Conservation (phyloP, 2,329 filamentous ascomycete genomes). For the Alternaria ethzedia region DNA sequence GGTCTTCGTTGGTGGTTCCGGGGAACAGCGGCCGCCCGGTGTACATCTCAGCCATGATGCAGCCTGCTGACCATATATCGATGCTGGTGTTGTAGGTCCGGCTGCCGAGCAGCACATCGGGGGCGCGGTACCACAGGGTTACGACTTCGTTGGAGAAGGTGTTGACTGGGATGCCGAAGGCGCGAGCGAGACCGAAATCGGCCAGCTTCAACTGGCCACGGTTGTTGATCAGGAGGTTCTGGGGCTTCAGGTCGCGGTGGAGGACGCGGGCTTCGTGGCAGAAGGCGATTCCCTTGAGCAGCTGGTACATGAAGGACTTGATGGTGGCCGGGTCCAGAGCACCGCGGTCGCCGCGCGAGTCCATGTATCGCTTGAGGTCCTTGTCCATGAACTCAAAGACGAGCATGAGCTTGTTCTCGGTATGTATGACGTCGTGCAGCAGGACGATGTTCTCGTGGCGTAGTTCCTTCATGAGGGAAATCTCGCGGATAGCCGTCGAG, state of each 20-base stretch:
- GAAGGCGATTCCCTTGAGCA: slow-evolving; percentile 93
- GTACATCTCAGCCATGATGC: slow-evolving; percentile 99
- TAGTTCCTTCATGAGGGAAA: slow-evolving; percentile 98
- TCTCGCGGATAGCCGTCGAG: slow-evolving; percentile 96
- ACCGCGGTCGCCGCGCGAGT: slow-evolving; percentile 85
- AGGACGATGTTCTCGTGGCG: slow-evolving; percentile 99
- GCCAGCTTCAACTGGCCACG: slow-evolving; percentile 91
- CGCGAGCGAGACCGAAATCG: slow-evolving; percentile 91
- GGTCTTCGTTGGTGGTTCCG: slow-evolving; percentile 97
- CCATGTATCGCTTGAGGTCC: slow-evolving; percentile 99
- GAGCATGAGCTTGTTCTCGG: slow-evolving; percentile 99
- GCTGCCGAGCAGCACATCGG: slow-evolving; percentile 91
- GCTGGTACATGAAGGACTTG: slow-evolving; percentile 99
- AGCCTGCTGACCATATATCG: slow-evolving; percentile 98
- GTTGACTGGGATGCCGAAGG: slow-evolving; percentile 96
- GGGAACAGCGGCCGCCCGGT: slow-evolving; percentile 94
- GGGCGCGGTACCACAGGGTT: slow-evolving; percentile 95
- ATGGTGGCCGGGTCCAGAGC: slow-evolving; percentile 88
- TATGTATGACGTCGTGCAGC: slow-evolving; percentile 98
- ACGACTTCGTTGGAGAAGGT: slow-evolving; percentile 99
- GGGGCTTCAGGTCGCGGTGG: slow-evolving; percentile 93
- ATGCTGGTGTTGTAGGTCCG: slow-evolving; percentile 99
- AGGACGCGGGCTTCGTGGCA: slow-evolving; percentile 97
- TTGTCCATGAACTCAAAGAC: slow-evolving; percentile 99
- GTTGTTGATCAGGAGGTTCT: slow-evolving; percentile 93